These are phyloP conservation scores for Didymella pinodella DNA, from an alignment of 2,329 filamentous ascomycete genomes.

Conservation along the genomic window DNA sequence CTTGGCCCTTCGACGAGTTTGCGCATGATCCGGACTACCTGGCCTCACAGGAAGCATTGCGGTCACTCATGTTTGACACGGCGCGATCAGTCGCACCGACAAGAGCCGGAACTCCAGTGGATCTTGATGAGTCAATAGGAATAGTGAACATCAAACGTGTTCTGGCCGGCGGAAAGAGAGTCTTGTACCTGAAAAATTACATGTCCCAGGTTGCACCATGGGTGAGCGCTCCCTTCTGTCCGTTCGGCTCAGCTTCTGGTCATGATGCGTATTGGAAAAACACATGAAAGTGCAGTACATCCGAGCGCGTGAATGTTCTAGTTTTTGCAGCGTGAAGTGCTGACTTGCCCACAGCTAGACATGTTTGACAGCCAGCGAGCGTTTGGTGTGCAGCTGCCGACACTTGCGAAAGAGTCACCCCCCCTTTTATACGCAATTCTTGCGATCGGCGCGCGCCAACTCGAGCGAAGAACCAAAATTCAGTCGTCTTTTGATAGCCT, in stretches of 20 bases:
- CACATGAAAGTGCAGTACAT: neutral
- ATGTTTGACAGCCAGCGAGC: constrained; percentile 61
- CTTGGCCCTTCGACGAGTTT: constrained; percentile 41
- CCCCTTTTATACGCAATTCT: constrained; percentile 60
- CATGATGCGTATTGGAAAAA: neutral
- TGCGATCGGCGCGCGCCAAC: constrained; percentile 61
- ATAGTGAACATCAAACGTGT: neutral
- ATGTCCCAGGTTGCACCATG: constrained; percentile 41
- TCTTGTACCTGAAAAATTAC: constrained; percentile 44
- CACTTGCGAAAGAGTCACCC: constrained; percentile 55
- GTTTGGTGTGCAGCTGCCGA: constrained; percentile 59
- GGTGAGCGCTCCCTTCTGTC: constrained; percentile 23
- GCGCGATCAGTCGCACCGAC: neutral
- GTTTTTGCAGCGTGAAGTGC: neutral
- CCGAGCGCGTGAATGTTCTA: neutral
- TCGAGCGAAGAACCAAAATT: constrained; percentile 56
- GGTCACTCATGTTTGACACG: neutral
- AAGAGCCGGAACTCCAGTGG: neutral
- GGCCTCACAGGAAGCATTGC: constrained; percentile 35
- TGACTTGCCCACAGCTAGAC: constrained; percentile 52
- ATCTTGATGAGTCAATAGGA: neutral
- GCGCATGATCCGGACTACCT: constrained; percentile 40
- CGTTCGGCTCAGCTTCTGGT: neutral
- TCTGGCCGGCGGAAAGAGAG: constrained; percentile 29
- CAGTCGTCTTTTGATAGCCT: constrained; percentile 56